Percentiles rank a stretch among this genome's conserved stretches.
Conservation (phyloP, 2,329 filamentous ascomycete genomes). For the Ascochyta rabiei region DNA sequence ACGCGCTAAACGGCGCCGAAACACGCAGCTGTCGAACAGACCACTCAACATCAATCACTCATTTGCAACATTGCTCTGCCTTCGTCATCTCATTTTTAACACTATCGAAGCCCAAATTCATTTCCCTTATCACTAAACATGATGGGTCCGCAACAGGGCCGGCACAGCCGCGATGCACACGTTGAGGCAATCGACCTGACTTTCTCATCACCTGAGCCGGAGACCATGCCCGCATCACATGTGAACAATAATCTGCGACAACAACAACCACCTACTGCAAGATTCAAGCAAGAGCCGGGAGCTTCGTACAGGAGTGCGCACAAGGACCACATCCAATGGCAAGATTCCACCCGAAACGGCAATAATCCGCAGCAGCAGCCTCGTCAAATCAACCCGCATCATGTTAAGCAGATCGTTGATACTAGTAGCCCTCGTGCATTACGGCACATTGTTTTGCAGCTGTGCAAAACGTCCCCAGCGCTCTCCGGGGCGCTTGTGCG, state of each 20-base stretch:
- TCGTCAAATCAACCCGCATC: slow-evolving; percentile 29
- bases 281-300: slow-evolving; percentile 15
- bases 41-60: neutral
- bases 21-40: neutral
- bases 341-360: neutral
- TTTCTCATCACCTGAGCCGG: slow-evolving; percentile 31
- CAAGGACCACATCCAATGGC: slow-evolving; percentile 7
- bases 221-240: slow-evolving; percentile 10
- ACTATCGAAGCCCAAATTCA: neutral
- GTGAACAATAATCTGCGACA: slow-evolving; percentile 10
- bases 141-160: slow-evolving; percentile 5
- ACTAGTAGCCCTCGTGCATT: slow-evolving; percentile 27
- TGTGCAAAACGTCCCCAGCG: slow-evolving; percentile 41
- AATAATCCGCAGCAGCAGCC: slow-evolving; percentile 3
- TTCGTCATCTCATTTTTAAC: neutral
- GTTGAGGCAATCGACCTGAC: slow-evolving; percentile 35
- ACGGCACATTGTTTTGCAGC: slow-evolving; percentile 30
- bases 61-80: neutral
- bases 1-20: neutral
- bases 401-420: slow-evolving; percentile 37
- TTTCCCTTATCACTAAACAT: neutral
- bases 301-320: neutral
- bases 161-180: neutral
- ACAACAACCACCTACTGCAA: slow-evolving; percentile 12
- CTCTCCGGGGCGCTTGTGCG: slow-evolving; percentile 41